Conservation (phyloP, 257 asterid species). For the Jacaranda mimosifolia region DNA sequence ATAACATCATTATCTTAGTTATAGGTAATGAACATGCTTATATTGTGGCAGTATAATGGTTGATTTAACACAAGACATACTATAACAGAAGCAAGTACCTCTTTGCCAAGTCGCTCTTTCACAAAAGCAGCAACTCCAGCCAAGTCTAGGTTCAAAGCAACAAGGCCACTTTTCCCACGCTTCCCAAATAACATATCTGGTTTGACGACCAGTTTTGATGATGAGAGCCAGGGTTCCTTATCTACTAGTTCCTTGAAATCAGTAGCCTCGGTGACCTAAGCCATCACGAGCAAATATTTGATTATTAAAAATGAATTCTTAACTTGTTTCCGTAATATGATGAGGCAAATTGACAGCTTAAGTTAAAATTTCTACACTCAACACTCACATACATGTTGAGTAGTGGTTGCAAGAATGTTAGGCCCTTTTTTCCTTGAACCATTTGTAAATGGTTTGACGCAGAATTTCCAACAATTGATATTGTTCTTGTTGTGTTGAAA, state of each 20-base stretch:
- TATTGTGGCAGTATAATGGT: too few relatives aligned
- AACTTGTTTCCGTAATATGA: slow-evolving; percentile 10
- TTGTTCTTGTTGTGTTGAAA: background rate
- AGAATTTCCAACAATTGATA: slow-evolving; percentile 4
- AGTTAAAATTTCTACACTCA: slow-evolving; percentile 7
- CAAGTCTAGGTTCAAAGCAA: slow-evolving; percentile 87
- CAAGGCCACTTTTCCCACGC: slow-evolving; percentile 96
- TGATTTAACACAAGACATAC: too few relatives aligned
- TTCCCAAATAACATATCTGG: slow-evolving; percentile 98
- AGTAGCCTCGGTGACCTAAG: slow-evolving; percentile 84
- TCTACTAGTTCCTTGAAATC: slow-evolving; percentile 76
- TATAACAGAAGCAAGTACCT: slow-evolving; percentile 49
- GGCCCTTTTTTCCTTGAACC: background rate
- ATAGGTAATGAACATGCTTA: background rate
- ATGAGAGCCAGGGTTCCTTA: slow-evolving; percentile 87
- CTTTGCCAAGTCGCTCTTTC: slow-evolving; percentile 90
- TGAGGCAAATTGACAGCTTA: background rate
- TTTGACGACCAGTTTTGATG: slow-evolving; percentile 86
- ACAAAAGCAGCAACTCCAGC: slow-evolving; percentile 85
- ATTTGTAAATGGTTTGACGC: background rate
- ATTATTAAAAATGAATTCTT: background rate
- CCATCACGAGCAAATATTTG: slow-evolving; percentile 29
- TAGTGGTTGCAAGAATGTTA: too few relatives aligned
- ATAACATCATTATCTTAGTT: background rate
- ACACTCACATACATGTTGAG: background rate